A percentile compares a stretch with the other conserved stretches of the same genome.
Evolutionary conservation across 352 stramenopile genomes (phyloP).

Genomic region (Pythium oligandrum): DNA sequence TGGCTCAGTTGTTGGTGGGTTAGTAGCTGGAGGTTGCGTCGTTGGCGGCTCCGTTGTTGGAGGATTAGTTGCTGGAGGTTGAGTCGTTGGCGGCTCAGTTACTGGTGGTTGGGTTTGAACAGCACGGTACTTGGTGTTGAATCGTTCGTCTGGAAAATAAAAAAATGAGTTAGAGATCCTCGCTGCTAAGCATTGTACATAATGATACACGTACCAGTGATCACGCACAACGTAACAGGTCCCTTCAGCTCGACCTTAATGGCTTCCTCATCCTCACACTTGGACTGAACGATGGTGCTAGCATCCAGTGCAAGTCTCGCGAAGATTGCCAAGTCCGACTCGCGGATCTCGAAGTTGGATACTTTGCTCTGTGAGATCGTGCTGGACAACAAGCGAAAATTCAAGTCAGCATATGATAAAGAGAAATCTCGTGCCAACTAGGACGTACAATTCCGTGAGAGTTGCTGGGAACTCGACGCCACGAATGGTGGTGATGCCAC

Average conservation of each 20-base stretch:
- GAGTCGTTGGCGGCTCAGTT: too few relatives aligned
- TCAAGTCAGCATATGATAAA: not conserved
- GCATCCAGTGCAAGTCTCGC: not conserved
- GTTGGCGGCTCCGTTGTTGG: too few relatives aligned
- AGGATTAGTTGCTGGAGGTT: too few relatives aligned
- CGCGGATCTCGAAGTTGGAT: constrained; percentile 2
- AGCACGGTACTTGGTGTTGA: not conserved
- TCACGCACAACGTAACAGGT: not conserved
- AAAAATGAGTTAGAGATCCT: not conserved
- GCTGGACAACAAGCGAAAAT: not conserved
- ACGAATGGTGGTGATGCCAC: constrained; percentile 4
- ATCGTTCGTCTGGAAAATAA: not conserved
- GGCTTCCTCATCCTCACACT: not conserved
- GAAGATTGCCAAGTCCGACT: constrained; percentile 7
- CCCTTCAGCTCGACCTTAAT: not conserved
- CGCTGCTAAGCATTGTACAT: not conserved
- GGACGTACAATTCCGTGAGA: constrained; percentile 10
- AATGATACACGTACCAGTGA: not conserved
- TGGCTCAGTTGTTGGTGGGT: too few relatives aligned
- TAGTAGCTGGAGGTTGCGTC: too few relatives aligned
- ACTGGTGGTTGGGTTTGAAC: too few relatives aligned
- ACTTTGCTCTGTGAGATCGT: not conserved
- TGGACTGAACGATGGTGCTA: not conserved
- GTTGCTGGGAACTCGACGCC: constrained; percentile 12
- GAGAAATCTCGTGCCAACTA: not conserved